Evolutionary conservation across 352 stramenopile species (phyloP).

Genomic region (Lagenidium sp.): DNA sequence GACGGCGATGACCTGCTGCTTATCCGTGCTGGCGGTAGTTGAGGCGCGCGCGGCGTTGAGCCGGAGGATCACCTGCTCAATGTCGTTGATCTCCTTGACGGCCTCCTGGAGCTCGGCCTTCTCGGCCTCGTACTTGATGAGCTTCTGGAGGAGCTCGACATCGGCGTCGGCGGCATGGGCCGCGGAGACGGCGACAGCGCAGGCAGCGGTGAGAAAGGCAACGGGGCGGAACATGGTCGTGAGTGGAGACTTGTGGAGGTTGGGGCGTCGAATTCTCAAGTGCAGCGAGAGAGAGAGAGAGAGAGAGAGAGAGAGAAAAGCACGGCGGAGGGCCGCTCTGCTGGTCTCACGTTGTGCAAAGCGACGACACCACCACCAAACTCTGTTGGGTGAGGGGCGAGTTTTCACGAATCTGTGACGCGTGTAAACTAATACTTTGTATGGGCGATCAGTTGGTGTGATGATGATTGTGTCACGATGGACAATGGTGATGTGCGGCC

Average conservation of each 20-base stretch:
- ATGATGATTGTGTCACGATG: too few relatives aligned
- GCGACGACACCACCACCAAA: too few relatives aligned
- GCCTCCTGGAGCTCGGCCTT: neutral
- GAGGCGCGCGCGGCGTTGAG: neutral
- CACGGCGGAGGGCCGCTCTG: too few relatives aligned
- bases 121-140: neutral
- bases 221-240: neutral
- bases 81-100: neutral
- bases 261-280: too few relatives aligned
- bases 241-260: neutral
- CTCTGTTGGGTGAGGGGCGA: too few relatives aligned
- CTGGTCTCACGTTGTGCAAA: too few relatives aligned
- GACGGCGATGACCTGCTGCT: neutral
- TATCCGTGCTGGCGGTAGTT: neutral
- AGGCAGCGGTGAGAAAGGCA: neutral
- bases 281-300: too few relatives aligned
- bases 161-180: neutral
- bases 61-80: neutral
- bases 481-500: too few relatives aligned
- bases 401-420: too few relatives aligned
- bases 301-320: too few relatives aligned
- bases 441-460: too few relatives aligned
- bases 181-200: neutral
- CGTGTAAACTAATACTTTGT: too few relatives aligned
- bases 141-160: neutral